Evolutionary conservation across 176 grass and related monocot genomes (phyloP), one percentile per base, ranked within the genome.

Genomic region (Carex cristatella): DNA sequence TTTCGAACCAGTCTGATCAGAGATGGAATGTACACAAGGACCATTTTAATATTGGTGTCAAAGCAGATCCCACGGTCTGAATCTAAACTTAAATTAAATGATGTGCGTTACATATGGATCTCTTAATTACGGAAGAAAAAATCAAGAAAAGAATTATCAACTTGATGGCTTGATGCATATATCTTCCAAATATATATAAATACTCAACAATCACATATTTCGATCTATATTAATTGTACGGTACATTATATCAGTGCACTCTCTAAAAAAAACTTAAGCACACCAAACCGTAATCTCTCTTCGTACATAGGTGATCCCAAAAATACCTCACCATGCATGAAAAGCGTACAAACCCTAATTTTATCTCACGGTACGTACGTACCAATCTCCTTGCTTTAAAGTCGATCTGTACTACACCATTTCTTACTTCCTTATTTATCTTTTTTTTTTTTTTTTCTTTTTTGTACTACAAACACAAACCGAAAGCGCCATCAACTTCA

Each of bases 291-390:
- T 49, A 65, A 69, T 38, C 81, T 83, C 81, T 83, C 44, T 83
- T 53, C 62, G 55, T 37, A 83, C 61, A 35, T 38, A 66, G 81
- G 62, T 54, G 61, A 83, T 69, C 58, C 37, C 33, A 83, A 51
- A 83, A 83, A 83, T 66, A 44, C 42, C 60, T 66, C 81, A 83
- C 81, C 81, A 54, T 69, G 81, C 64, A 83, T 66, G 81, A 83
- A 83, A 69, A 69, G 61, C 42, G n/a, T 83, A 83, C 62, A 83
- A 83, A 83, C 81, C 63, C 81, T 69, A 83, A 31, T 78, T 55
- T 23, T 19, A 31, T 54, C 8, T 54, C 27, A 54, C 23, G 8
- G 16, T 40, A 40, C 38, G 38, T 35, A 35, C 2, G 33, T 73
- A 73, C 69, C 3, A 10, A 2, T 55, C 46, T 51, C 19, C n/a